Evolutionary conservation across 139 green algal genomes (phyloP).

Genomic region (Pseudopediastrum boryanum): DNA sequence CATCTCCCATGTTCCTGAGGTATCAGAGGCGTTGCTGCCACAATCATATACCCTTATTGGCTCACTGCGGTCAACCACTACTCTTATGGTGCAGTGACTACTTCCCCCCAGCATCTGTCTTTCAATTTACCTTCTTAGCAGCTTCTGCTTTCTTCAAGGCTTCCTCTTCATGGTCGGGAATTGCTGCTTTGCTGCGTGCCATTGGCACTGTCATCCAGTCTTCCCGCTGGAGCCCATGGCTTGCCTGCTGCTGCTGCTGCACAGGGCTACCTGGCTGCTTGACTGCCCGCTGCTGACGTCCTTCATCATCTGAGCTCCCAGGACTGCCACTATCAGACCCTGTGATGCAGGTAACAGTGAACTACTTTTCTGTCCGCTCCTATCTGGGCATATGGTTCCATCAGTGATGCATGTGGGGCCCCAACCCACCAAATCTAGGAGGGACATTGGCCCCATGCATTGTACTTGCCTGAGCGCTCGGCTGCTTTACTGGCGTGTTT

Average conservation of each 20-base stretch:
- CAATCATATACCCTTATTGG: neutral
- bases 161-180: slow-evolving; percentile 6
- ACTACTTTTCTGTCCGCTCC: neutral
- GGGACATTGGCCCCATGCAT: neutral
- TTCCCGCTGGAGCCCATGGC: slow-evolving; percentile 43
- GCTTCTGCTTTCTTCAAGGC: slow-evolving; percentile 25
- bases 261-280: slow-evolving; percentile 1
- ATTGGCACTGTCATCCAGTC: slow-evolving; percentile 84
- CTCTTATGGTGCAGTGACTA: neutral
- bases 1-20: neutral
- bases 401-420: neutral
- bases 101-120: neutral
- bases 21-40: neutral
- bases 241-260: slow-evolving; percentile 23
- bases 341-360: slow-evolving; percentile 1
- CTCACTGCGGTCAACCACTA: neutral
- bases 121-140: slow-evolving; percentile 8
- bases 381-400: neutral
- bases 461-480: neutral
- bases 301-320: slow-evolving; percentile 18
- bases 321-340: neutral
- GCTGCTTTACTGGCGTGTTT: neutral
- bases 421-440: neutral
- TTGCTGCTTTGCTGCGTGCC: slow-evolving; percentile 21
- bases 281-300: neutral